A percentile compares a stretch with the other conserved stretches of the same genome.
phyloP scores from a whole-genome alignment of 495 filamentous ascomycete species.

The Xanthoparmelia taractica region DNA sequence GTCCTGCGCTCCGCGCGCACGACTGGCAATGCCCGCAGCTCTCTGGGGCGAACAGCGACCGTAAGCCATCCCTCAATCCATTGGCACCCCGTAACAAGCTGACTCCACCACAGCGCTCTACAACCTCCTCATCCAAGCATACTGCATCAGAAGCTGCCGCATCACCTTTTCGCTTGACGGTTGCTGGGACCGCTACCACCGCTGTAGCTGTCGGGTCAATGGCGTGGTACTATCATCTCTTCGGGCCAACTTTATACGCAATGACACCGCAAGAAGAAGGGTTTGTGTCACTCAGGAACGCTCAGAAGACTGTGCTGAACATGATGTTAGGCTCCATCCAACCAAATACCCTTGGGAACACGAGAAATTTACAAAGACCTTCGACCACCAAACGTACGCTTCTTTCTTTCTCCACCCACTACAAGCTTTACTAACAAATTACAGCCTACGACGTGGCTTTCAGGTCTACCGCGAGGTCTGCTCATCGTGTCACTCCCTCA shows the following conservation, averaged over 20 bases:
- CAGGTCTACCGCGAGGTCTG: conserved; percentile 99
- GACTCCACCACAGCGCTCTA: conserved; percentile 14
- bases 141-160: conserved; percentile 43
- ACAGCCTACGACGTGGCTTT: conserved; percentile 95
- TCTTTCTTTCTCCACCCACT: neutral
- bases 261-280: conserved; percentile 95
- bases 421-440: conserved; percentile 1
- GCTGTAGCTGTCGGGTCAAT: conserved; percentile 76
- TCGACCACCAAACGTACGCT: conserved; percentile 90
- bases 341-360: conserved; percentile 96
- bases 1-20: conserved; percentile 72
- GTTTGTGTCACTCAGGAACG: conserved; percentile 44
- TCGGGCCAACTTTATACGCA: conserved; percentile 71
- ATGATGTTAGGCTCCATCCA: conserved; percentile 65
- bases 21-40: conserved; percentile 55
- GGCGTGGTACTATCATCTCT: conserved; percentile 93
- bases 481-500: conserved; percentile 92
- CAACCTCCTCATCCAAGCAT: conserved; percentile 36
- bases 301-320: neutral
- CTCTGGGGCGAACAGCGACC: conserved; percentile 43
- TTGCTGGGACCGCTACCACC: conserved; percentile 76
- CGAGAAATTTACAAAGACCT: conserved; percentile 80
- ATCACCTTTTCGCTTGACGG: conserved; percentile 57
- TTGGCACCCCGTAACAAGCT: conserved; percentile 30
- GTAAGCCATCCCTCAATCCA: conserved; percentile 35